Base-by-base conservation (phyloP, 495 filamentous ascomycete genomes). In the Tuber magnatum region DNA sequence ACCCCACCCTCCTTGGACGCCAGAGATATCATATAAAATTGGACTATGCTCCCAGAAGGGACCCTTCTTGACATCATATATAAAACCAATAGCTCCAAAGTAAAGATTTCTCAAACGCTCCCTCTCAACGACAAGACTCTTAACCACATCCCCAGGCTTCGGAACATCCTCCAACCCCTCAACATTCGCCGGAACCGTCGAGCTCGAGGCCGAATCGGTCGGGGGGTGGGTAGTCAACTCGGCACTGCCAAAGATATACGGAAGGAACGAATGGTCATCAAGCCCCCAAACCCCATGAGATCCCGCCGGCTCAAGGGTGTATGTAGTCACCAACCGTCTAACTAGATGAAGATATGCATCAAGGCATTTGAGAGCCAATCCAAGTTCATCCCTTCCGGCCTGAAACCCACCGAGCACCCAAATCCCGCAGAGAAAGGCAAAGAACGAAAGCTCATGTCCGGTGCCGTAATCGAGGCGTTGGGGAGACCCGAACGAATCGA, bases 21-120 rank as follows among this genome's bases (percentile, higher is more conserved):
- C 95, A 7, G 92, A 94, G 44, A 99, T 94, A 84, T 99, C 96
- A 81, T 90, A 99, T 28, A 99, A 86, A 81, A 97, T 94, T 3
- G 93, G 96, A 75, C 92, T 96, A 81, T 99, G 95, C 80, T 98
- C 95, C 96, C 95, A 98, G 84, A 99, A 99, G 1, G 96, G 95
- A 0, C 95, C 95, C 73, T 86, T 93, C 83, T 99, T 99, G 71
- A 99, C 95, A 85, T 98, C 96, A 83, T 97, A 91, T 81, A 99
- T 97, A 85, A 99, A 99, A 14, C 93, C 94, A 77, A 99, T 88
- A n/a, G 95, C 96, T n/a, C 90, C 91, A 86, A 97, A 99, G 83
- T 99, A 99, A 86, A 99, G 88, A 83, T 97, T 97, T 22, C 80
- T 85, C 72, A 86, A 85, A 72, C 93, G 86, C 82, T 94, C 89